Evolutionary conservation across 2,329 filamentous ascomycete species (phyloP).

Genomic region (Cryphonectria carpinicola): DNA sequence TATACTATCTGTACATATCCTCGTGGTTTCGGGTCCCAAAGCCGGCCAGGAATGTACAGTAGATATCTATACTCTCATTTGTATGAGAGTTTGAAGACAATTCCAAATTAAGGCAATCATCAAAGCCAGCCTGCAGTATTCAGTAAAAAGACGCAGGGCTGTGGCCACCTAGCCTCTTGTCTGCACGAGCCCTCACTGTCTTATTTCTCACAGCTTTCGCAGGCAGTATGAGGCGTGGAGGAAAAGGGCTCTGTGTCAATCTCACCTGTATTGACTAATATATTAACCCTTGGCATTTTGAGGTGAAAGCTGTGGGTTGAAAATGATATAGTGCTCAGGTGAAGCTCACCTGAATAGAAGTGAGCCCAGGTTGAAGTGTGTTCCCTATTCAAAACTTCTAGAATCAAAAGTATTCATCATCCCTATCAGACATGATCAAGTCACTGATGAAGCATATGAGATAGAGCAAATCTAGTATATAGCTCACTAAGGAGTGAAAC

Average conservation of each 20-base stretch:
- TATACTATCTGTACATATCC: background rate
- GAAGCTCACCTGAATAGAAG: background rate
- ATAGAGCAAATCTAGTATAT: background rate
- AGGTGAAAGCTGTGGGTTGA: background rate
- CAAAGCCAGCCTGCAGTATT: background rate
- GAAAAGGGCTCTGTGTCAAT: no score
- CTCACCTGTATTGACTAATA: no score
- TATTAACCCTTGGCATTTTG: no score
- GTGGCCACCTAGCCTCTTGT: no score
- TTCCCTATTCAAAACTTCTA: background rate
- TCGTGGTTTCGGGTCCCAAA: background rate
- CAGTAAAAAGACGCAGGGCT: background rate
- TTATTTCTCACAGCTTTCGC: no score
- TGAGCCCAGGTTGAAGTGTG: background rate
- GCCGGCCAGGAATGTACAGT: background rate
- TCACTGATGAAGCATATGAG: background rate
- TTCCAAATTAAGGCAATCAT: no score
- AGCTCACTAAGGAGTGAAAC: no score
- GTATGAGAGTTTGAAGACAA: no score
- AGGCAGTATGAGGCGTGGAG: no score
- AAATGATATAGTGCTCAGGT: background rate
- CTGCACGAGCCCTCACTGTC: no score
- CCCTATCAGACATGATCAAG: background rate
- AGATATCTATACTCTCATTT: background rate
- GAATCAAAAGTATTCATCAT: background rate